Evolutionary conservation across 2,329 filamentous ascomycete genomes (phyloP).

Genomic region (Beauveria sp.): DNA sequence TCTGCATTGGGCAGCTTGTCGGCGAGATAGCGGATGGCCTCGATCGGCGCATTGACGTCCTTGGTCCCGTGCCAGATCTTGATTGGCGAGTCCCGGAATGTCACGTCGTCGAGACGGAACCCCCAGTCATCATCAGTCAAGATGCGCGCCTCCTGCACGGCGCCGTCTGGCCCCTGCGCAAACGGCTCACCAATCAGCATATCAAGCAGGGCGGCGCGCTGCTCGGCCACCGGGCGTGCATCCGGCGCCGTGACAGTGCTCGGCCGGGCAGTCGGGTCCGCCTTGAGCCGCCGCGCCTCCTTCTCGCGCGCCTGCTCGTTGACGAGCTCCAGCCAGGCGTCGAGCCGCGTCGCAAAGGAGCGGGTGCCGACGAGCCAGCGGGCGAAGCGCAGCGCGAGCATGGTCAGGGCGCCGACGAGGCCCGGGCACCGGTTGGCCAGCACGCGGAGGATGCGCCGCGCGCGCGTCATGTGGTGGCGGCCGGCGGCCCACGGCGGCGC

Average conservation of each 20-base stretch:
- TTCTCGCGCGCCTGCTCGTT: slow-evolving; percentile 13
- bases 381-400: slow-evolving; percentile 16
- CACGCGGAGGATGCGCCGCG: slow-evolving; percentile 15
- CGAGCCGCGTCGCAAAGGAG: slow-evolving; percentile 16
- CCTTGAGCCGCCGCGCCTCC: slow-evolving; percentile 9
- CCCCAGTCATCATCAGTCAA: slow-evolving; percentile 23
- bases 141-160: slow-evolving; percentile 23
- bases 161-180: slow-evolving; percentile 19
- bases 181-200: slow-evolving; percentile 25
- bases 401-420: slow-evolving; percentile 15
- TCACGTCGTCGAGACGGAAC: slow-evolving; percentile 23
- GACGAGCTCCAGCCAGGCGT: slow-evolving; percentile 18
- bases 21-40: slow-evolving; percentile 29
- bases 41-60: slow-evolving; percentile 25
- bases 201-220: slow-evolving; percentile 21
- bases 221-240: slow-evolving; percentile 13
- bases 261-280: not conserved
- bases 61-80: slow-evolving; percentile 26
- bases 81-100: slow-evolving; percentile 16
- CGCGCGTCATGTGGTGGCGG: slow-evolving; percentile 20
- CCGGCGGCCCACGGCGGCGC: slow-evolving; percentile 28
- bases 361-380: slow-evolving; percentile 16
- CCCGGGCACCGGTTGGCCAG: slow-evolving; percentile 19
- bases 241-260: slow-evolving; percentile 4
- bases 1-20: slow-evolving; percentile 25